Evolutionary conservation across 495 filamentous ascomycete species (phyloP).

Genomic region (Penicillium cataractarum): DNA sequence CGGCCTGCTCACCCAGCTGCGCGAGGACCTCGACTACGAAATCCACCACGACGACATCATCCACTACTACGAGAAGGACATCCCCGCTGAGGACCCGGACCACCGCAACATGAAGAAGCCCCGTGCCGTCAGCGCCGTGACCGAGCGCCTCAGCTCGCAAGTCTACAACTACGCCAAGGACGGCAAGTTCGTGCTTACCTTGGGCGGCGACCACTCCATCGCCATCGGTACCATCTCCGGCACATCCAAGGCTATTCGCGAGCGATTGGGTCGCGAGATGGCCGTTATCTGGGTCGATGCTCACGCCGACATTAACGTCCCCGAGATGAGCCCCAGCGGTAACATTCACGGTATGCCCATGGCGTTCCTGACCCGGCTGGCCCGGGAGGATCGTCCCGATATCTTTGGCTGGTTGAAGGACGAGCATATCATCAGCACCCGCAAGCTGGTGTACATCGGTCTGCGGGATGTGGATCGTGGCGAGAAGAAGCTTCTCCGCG

Average conservation of each 20-base stretch:
- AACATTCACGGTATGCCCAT: constrained; percentile 99
- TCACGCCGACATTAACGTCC: constrained; percentile 96
- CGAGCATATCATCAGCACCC: constrained; percentile 64
- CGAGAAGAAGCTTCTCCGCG: constrained; percentile 87
- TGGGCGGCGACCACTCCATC: constrained; percentile 96
- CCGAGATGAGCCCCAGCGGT: constrained; percentile 84
- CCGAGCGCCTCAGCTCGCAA: constrained; percentile 74
- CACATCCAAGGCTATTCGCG: constrained; percentile 78
- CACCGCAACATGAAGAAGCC: constrained; percentile 93
- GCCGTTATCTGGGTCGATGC: constrained; percentile 99
- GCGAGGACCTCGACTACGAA: constrained; percentile 82
- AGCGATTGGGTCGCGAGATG: constrained; percentile 78
- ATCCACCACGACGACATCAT: constrained; percentile 83
- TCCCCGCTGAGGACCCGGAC: constrained; percentile 68
- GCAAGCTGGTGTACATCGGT: constrained; percentile 96
- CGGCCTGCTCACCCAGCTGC: constrained; percentile 83
- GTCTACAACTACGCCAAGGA: constrained; percentile 84
- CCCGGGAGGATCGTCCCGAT: constrained; percentile 68
- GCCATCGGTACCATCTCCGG: constrained; percentile 92
- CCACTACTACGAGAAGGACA: constrained; percentile 78
- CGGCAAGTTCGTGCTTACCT: constrained; percentile 86
- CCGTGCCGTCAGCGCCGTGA: constrained; percentile 85
- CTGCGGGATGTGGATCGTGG: constrained; percentile 87
- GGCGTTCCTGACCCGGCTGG: constrained; percentile 84
- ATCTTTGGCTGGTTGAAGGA: constrained; percentile 87